phyloP scores from a whole-genome alignment of 495 filamentous ascomycete species.

The Penicillium goetzii region DNA sequence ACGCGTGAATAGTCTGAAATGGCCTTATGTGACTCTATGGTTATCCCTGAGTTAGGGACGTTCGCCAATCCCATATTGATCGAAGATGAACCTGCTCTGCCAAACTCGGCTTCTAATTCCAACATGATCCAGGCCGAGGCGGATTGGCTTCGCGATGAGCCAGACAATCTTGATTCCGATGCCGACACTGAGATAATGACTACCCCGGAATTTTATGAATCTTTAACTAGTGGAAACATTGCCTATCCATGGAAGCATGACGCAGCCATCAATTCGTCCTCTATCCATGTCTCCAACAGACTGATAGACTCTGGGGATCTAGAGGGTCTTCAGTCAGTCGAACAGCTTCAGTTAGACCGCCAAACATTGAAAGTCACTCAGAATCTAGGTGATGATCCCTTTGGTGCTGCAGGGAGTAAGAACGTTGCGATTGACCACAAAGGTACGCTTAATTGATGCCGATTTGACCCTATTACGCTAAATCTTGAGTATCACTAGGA shows the following conservation, averaged over 20 bases:
- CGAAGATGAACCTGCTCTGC: slow-evolving; percentile 1
- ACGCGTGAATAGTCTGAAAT: slow-evolving; percentile 13
- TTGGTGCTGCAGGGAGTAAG: slow-evolving; percentile 10
- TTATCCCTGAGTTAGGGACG: slow-evolving; percentile 13
- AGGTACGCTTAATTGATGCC: slow-evolving; percentile 13
- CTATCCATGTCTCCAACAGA: slow-evolving; percentile 9
- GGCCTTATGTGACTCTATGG: slow-evolving; percentile 3
- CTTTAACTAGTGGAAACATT: slow-evolving; percentile 8
- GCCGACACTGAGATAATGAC: slow-evolving; percentile 15
- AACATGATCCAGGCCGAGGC: slow-evolving; percentile 7
- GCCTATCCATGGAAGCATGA: neutral
- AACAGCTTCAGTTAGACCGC: slow-evolving; percentile 3
- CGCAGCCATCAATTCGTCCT: slow-evolving; percentile 5
- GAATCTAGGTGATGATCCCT: slow-evolving; percentile 2
- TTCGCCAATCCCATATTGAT: slow-evolving; percentile 10
- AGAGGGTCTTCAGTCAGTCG: slow-evolving; percentile 4
- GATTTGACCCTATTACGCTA: slow-evolving; percentile 9
- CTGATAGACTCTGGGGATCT: slow-evolving; percentile 11
- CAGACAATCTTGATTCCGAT: slow-evolving; percentile 14
- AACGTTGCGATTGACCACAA: slow-evolving; percentile 1
- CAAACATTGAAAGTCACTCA: slow-evolving; percentile 11
- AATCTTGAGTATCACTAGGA: slow-evolving; percentile 12
- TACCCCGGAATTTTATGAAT: slow-evolving; percentile 11
- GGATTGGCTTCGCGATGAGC: slow-evolving; percentile 7
- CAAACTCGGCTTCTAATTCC: slow-evolving; percentile 6